Conservation (phyloP, 208 protist genomes). For the Trypanosoma lewisi region DNA sequence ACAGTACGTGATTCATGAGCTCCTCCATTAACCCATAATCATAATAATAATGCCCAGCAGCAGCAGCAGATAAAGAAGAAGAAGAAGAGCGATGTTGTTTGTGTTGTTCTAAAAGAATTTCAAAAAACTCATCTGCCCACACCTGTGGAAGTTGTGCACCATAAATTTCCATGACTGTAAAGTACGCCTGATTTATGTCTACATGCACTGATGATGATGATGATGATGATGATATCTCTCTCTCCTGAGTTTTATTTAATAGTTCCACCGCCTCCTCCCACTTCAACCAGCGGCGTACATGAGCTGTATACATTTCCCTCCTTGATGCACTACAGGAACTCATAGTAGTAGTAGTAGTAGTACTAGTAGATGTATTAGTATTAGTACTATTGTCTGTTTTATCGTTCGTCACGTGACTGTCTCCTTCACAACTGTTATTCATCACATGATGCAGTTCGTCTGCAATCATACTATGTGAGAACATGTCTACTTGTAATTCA, state of each 20-base stretch:
- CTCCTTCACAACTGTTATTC: too few species aligned
- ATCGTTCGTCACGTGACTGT: too few species aligned
- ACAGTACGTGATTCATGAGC: conserved; percentile 3
- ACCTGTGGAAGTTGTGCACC: background rate
- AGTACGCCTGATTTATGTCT: conserved; percentile 3
- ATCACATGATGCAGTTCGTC: background rate
- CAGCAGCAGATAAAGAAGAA: background rate
- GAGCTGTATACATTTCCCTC: background rate
- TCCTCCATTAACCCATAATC: background rate
- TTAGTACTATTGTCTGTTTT: too few species aligned
- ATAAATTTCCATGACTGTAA: conserved; percentile 15
- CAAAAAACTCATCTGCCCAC: conserved; percentile 7
- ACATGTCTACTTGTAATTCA: background rate
- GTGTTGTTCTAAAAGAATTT: background rate
- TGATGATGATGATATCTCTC: background rate
- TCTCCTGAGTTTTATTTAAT: background rate
- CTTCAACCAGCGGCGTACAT: background rate
- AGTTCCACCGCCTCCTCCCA: conserved; percentile 19
- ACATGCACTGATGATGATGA: too few species aligned
- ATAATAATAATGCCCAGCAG: background rate
- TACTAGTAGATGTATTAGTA: too few species aligned
- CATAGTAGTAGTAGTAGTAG: too few species aligned
- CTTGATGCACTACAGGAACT: background rate
- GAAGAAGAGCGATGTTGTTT: background rate
- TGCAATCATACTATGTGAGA: conserved; percentile 11